Conservation (phyloP, 768 basidiomycete genomes). For the Arthromyces matolae region DNA sequence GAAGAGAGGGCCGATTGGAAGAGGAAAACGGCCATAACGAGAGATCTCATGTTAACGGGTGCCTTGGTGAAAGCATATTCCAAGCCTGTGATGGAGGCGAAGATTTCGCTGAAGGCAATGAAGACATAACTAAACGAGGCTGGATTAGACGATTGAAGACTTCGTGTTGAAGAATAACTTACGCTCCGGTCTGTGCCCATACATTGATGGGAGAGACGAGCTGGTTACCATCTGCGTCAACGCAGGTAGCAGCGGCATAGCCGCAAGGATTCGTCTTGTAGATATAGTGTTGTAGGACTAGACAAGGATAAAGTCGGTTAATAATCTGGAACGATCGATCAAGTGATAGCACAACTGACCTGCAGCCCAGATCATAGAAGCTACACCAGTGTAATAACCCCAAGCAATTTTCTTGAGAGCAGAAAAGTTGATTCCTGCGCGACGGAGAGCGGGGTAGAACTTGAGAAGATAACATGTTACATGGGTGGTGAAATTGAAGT, state of each 20-base stretch:
- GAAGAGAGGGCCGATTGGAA: conserved; percentile 59
- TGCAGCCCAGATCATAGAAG: conserved; percentile 67
- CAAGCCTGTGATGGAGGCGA: conserved; percentile 77
- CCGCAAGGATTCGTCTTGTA: conserved; percentile 62
- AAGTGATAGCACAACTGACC: conserved; percentile 30
- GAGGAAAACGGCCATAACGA: conserved; percentile 71
- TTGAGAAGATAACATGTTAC: conserved; percentile 19
- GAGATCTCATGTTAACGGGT: conserved; percentile 80
- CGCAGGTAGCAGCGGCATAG: conserved; percentile 50
- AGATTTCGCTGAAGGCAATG: conserved; percentile 70
- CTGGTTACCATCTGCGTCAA: conserved; percentile 32
- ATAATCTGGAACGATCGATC: neutral
- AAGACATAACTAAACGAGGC: conserved; percentile 47
- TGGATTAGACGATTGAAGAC: neutral
- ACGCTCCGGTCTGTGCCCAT: conserved; percentile 73
- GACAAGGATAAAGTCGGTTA: conserved; percentile 20
- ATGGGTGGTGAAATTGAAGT: neutral
- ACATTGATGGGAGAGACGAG: conserved; percentile 63
- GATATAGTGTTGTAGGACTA: conserved; percentile 66
- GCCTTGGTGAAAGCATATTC: conserved; percentile 91
- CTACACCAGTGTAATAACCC: conserved; percentile 53
- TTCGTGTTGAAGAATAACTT: conserved; percentile 16
- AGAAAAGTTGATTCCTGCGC: conserved; percentile 50
- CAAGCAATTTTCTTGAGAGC: conserved; percentile 55
- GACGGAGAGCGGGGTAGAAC: conserved; percentile 55